Conservation (phyloP, 1,284 basidiomycete genomes). For the Tilletia indica region DNA sequence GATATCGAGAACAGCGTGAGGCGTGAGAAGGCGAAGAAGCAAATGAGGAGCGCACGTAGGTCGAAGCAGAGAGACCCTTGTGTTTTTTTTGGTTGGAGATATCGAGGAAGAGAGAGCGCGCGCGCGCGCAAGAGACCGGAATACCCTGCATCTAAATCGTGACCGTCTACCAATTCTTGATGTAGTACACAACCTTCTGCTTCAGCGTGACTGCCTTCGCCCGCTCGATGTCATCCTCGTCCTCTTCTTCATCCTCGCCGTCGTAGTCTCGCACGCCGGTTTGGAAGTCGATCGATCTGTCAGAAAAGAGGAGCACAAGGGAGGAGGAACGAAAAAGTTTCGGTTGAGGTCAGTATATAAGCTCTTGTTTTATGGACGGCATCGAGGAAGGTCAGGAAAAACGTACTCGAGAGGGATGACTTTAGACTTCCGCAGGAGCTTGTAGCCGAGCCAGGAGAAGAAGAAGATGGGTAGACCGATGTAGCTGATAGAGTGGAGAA, state of each 20-base stretch:
- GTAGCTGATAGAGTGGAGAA: constrained; percentile 25
- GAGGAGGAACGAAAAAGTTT: not conserved
- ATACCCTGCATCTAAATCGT: too few species aligned
- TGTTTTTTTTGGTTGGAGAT: too few species aligned
- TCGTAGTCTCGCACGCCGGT: constrained; percentile 38
- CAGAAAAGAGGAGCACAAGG: not conserved
- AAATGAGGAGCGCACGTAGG: too few species aligned
- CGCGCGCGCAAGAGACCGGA: too few species aligned
- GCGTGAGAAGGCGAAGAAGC: too few species aligned
- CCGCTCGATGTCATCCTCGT: constrained; percentile 27
- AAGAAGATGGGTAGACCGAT: constrained; percentile 46
- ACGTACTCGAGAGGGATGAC: constrained; percentile 37
- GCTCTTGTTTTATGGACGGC: not conserved
- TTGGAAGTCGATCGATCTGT: constrained; percentile 30
- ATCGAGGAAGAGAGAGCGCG: too few species aligned
- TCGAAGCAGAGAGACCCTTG: too few species aligned
- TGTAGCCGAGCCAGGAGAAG: constrained; percentile 40
- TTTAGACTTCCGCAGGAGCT: constrained; percentile 38
- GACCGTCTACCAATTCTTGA: constrained; percentile 31
- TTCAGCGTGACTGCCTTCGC: constrained; percentile 21
- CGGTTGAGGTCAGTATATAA: not conserved
- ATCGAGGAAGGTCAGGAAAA: not conserved
- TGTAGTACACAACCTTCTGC: constrained; percentile 32
- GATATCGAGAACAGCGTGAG: too few species aligned
- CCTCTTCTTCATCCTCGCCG: constrained; percentile 33